These are phyloP conservation scores for Thraustochytrium striatum DNA, from an alignment of 352 stramenopile genomes.

Conservation along the genomic window DNA sequence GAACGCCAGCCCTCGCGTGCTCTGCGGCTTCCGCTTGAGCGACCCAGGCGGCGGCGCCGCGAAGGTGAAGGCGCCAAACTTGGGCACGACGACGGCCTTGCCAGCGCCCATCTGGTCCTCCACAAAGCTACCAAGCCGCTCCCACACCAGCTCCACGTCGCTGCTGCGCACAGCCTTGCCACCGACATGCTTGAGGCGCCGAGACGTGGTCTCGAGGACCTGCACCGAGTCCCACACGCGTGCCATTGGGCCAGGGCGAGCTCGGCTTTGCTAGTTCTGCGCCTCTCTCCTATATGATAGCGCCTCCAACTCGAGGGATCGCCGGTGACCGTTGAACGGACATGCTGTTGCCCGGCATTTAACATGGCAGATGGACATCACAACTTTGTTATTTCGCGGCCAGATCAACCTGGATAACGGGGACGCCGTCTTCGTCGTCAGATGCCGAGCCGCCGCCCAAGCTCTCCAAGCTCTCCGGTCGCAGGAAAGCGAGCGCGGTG, in stretches of 20 bases:
- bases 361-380: too few relatives aligned
- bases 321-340: too few relatives aligned
- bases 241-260: too few relatives aligned
- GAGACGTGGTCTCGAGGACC: too few relatives aligned
- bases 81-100: not conserved
- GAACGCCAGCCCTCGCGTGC: not conserved
- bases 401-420: not conserved
- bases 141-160: slow-evolving; percentile 29
- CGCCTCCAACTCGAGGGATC: too few relatives aligned
- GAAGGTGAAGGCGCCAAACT: slow-evolving; percentile 10
- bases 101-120: not conserved
- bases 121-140: slow-evolving; percentile 21
- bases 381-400: too few relatives aligned
- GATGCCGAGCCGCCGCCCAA: too few relatives aligned
- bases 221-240: not conserved
- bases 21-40: not conserved
- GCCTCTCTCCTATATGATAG: too few relatives aligned
- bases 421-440: not conserved
- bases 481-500: not conserved
- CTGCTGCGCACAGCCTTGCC: not conserved
- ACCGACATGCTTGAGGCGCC: too few relatives aligned
- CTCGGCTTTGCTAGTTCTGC: too few relatives aligned
- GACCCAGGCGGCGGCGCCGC: not conserved
- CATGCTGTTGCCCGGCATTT: too few relatives aligned
- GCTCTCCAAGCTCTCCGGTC: not conserved